Evolutionary conservation across 805 yeast genomes (phyloP).

Genomic region (Yarrowia sp.): DNA sequence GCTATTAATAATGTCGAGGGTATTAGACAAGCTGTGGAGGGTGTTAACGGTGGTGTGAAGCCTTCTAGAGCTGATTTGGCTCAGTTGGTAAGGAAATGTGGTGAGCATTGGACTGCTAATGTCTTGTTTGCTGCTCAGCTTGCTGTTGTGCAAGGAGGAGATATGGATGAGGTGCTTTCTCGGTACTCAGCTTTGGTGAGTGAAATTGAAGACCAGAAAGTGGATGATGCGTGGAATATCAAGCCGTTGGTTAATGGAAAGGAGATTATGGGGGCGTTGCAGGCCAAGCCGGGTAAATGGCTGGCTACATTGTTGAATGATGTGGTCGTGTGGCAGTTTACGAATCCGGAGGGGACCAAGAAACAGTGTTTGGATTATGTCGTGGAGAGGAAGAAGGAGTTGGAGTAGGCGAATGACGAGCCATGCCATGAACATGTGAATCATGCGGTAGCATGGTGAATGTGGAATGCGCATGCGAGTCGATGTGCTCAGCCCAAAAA

Average conservation of each 20-base stretch:
- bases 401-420: constrained; percentile 41
- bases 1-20: constrained; percentile 42
- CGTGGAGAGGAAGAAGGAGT: constrained; percentile 12
- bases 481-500: too few species aligned
- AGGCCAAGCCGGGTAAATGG: constrained; percentile 83
- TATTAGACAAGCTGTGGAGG: constrained; percentile 37
- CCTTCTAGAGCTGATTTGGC: constrained; percentile 56
- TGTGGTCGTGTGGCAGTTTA: constrained; percentile 73
- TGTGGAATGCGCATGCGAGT: background rate
- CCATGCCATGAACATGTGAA: background rate
- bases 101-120: constrained; percentile 49
- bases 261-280: constrained; percentile 50
- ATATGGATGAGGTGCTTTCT: constrained; percentile 37
- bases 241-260: constrained; percentile 72
- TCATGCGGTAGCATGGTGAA: background rate
- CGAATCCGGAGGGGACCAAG: constrained; percentile 55
- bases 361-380: constrained; percentile 54
- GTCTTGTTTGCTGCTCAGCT: constrained; percentile 41
- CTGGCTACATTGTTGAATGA: constrained; percentile 55
- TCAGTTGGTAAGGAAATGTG: constrained; percentile 52
- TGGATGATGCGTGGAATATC: constrained; percentile 48
- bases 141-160: constrained; percentile 38
- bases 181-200: constrained; percentile 32
- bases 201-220: constrained; percentile 39
- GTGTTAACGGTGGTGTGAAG: constrained; percentile 30